Conservation (phyloP, 495 filamentous ascomycete genomes). For the Annulohypoxylon bovei region DNA sequence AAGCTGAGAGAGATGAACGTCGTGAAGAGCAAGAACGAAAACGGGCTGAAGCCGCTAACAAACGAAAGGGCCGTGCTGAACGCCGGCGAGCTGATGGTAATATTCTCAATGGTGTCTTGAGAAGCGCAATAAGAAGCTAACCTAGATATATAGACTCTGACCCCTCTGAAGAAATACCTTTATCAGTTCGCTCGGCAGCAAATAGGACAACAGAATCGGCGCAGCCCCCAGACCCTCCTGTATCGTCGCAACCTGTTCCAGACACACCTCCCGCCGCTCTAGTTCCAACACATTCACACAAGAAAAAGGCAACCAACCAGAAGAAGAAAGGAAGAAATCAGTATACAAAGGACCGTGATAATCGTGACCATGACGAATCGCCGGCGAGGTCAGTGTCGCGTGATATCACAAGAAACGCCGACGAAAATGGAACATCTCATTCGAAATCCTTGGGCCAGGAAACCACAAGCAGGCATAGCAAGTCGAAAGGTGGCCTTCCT, state of each 20-base stretch:
- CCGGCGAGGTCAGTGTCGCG: constrained; percentile 74
- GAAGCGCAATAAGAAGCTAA: constrained; percentile 45
- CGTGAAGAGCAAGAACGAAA: constrained; percentile 78
- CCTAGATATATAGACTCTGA: constrained; percentile 62
- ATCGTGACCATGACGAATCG: constrained; percentile 68
- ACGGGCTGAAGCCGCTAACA: constrained; percentile 73
- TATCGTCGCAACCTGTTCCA: constrained; percentile 60
- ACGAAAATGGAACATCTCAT: constrained; percentile 49
- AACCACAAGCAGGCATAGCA: constrained; percentile 47
- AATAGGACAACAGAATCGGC: constrained; percentile 47
- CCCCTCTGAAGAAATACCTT: constrained; percentile 65
- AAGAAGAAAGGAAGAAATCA: constrained; percentile 83
- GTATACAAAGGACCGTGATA: constrained; percentile 80
- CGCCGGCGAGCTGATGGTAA: constrained; percentile 80
- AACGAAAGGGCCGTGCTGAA: constrained; percentile 78
- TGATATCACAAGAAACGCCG: constrained; percentile 59
- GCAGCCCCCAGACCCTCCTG: constrained; percentile 48
- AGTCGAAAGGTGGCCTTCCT: constrained; percentile 53
- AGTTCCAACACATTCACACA: constrained; percentile 58
- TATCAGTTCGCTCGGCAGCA: constrained; percentile 54
- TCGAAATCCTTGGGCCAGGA: constrained; percentile 37
- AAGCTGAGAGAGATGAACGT: constrained; percentile 76
- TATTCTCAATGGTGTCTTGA: constrained; percentile 39
- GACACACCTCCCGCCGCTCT: constrained; percentile 63
- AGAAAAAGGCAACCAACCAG: constrained; percentile 74